Percentiles rank a stretch among this genome's conserved stretches.
These are phyloP conservation scores for Zygoascus biomembranicola DNA, from an alignment of 805 yeast genomes.

Conservation along the genomic window DNA sequence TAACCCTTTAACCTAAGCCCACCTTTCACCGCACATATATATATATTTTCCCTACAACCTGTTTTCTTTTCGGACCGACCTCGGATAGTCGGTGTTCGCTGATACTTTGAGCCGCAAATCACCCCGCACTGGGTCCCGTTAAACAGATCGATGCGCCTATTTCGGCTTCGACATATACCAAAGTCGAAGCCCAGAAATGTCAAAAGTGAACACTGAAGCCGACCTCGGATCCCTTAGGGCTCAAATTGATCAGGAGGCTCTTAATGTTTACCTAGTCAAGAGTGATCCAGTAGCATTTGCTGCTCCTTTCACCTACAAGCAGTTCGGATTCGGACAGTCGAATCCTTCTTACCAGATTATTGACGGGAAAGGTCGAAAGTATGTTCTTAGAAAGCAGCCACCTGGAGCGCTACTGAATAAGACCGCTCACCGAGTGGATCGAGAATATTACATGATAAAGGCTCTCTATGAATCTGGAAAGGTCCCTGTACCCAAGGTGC, in stretches of 20 bases:
- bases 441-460: conserved; percentile 47
- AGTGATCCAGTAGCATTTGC: conserved; percentile 15
- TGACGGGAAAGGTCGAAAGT: conserved; percentile 33
- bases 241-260: conserved; percentile 21
- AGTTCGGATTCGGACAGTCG: conserved; percentile 55
- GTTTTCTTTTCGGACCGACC: too few species aligned
- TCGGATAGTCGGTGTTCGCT: not conserved
- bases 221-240: conserved; percentile 27
- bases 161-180: too few species aligned
- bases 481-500: conserved; percentile 50
- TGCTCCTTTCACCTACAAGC: conserved; percentile 35
- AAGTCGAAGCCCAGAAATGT: not conserved
- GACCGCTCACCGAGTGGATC: conserved; percentile 55
- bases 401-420: conserved; percentile 41
- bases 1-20: too few species aligned
- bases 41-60: too few species aligned
- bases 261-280: conserved; percentile 22
- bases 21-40: too few species aligned
- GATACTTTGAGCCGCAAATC: not conserved
- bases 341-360: conserved; percentile 51
- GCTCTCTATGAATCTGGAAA: conserved; percentile 27
- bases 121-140: not conserved
- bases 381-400: conserved; percentile 52
- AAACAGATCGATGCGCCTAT: too few species aligned
- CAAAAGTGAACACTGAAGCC: conserved; percentile 20